Evolutionary conservation across 2,329 filamentous ascomycete genomes (phyloP).

Genomic region (Cladophialophora chaetospira): DNA sequence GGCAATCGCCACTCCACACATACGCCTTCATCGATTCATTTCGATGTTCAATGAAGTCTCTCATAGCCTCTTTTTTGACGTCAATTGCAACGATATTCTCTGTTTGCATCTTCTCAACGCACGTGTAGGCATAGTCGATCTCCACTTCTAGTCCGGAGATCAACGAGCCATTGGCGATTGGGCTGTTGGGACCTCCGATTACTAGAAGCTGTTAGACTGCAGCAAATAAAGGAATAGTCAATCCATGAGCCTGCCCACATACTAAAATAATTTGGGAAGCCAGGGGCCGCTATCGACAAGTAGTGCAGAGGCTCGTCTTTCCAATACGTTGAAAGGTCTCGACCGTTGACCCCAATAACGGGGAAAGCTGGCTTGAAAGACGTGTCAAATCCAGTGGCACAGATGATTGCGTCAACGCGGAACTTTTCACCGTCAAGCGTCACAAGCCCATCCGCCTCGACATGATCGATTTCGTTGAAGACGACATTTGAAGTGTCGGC

Average conservation of each 20-base stretch:
- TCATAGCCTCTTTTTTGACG: constrained; percentile 35
- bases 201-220: constrained; percentile 15
- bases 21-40: constrained; percentile 52
- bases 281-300: constrained; percentile 48
- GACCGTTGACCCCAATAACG: constrained; percentile 36
- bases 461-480: constrained; percentile 12
- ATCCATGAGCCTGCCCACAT: neutral
- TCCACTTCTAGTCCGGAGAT: constrained; percentile 31
- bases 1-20: constrained; percentile 43
- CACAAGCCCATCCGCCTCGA: too few species aligned
- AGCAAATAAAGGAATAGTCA: neutral
- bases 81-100: constrained; percentile 45
- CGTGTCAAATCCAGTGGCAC: constrained; percentile 42
- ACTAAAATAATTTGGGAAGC: constrained; percentile 46
- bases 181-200: constrained; percentile 36
- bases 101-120: constrained; percentile 40
- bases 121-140: constrained; percentile 36
- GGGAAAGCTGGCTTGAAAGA: constrained; percentile 35
- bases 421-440: constrained; percentile 36
- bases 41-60: constrained; percentile 41
- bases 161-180: constrained; percentile 36
- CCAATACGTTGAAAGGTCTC: constrained; percentile 18
- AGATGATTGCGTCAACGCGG: constrained; percentile 40
- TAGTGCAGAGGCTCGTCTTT: constrained; percentile 44
- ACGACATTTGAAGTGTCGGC: constrained; percentile 32